Percentiles rank a stretch among this genome's conserved stretches.
Evolutionary conservation across 163 green algal species (phyloP).

Genomic region (Volvox carteri): DNA sequence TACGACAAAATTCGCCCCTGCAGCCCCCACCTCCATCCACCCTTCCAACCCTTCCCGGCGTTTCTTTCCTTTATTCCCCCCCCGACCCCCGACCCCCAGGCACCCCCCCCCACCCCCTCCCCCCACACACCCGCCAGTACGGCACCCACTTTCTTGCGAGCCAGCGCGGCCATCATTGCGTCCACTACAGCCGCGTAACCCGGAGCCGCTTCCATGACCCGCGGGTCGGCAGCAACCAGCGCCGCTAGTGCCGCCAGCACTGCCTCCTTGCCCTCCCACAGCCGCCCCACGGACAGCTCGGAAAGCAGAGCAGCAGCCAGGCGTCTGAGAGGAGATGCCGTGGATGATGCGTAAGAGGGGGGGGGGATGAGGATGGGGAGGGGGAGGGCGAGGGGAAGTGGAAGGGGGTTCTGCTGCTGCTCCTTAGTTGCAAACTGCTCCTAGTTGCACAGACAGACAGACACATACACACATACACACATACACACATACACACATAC

Average conservation of each 20-base stretch:
- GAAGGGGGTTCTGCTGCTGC: no score
- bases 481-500: no score
- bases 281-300: slow-evolving; percentile 59
- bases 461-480: no score
- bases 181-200: slow-evolving; percentile 37
- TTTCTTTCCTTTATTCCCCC: background rate
- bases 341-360: no score
- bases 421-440: no score
- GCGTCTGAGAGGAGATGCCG: background rate
- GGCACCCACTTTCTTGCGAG: slow-evolving; percentile 61
- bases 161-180: slow-evolving; percentile 65
- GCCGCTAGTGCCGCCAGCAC: slow-evolving; percentile 74
- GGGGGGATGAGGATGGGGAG: slow-evolving; percentile 31
- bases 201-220: slow-evolving; percentile 14
- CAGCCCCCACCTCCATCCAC: no score
- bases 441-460: no score
- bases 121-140: background rate
- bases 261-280: slow-evolving; percentile 91
- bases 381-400: background rate
- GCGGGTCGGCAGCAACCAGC: slow-evolving; percentile 60
- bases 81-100: background rate
- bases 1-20: no score
- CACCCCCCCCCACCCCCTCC: background rate
- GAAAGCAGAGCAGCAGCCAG: background rate
- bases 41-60: no score